Evolutionary conservation across 2,329 filamentous ascomycete genomes (phyloP).

Genomic region (Colletotrichum sp.): DNA sequence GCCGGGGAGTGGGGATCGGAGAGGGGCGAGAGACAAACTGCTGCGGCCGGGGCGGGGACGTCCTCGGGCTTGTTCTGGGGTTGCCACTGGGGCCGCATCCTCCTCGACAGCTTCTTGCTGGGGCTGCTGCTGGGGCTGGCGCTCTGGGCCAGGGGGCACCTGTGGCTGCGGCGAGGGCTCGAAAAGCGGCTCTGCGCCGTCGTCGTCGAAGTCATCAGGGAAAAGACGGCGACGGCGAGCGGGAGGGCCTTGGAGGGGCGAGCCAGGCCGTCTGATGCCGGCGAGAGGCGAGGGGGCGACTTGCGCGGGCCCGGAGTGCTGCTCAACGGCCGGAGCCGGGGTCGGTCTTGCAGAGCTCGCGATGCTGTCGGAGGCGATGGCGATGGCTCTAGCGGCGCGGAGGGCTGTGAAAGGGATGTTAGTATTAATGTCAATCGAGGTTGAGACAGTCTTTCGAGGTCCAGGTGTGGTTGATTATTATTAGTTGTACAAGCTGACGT

Average conservation of each 20-base stretch:
- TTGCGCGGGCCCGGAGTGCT: background rate
- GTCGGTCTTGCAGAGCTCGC: background rate
- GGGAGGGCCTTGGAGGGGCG: background rate
- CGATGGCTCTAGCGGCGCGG: background rate
- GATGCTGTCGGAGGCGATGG: background rate
- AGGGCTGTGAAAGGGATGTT: background rate
- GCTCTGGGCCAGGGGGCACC: background rate
- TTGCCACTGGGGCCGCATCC: background rate
- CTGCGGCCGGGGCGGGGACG: background rate
- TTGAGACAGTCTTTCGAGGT: background rate
- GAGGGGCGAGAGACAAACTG: background rate
- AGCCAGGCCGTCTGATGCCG: background rate
- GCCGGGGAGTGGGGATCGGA: background rate
- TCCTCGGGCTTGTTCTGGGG: background rate
- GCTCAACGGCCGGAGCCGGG: background rate
- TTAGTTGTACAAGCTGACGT: background rate
- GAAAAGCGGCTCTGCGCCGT: background rate
- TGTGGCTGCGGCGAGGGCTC: background rate
- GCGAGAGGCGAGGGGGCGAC: background rate
- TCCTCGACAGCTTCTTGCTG: background rate
- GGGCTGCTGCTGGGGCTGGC: background rate
- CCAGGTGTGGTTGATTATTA: background rate
- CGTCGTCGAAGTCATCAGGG: background rate
- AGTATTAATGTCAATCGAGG: background rate
- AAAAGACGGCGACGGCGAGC: background rate